These are phyloP conservation scores for Micromonas pusilla DNA, from an alignment of 139 green algal species.

Conservation along the genomic window DNA sequence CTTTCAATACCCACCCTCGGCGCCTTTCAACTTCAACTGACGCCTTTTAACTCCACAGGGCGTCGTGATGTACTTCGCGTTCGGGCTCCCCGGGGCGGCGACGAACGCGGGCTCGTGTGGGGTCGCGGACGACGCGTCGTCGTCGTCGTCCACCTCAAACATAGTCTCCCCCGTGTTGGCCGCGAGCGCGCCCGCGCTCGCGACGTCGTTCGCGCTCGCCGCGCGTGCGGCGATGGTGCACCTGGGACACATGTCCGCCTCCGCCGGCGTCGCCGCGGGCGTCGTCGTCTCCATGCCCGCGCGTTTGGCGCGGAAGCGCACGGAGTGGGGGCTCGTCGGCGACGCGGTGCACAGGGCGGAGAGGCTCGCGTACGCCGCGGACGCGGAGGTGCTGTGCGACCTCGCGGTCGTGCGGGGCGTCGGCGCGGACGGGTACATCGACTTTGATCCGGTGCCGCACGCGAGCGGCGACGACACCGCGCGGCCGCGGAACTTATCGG, in stretches of 20 bases:
- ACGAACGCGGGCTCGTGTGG: neutral
- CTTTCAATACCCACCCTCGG: too few species aligned
- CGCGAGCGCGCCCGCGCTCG: neutral
- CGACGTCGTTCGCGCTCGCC: neutral
- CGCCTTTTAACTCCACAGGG: neutral
- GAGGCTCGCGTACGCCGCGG: neutral
- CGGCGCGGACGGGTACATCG: neutral
- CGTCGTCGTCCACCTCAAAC: too few species aligned
- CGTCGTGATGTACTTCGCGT: neutral
- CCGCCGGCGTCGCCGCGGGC: neutral
- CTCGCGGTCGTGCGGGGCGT: neutral
- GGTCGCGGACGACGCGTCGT: neutral
- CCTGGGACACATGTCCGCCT: neutral
- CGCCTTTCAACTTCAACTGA: too few species aligned
- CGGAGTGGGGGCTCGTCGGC: neutral
- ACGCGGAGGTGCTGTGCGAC: neutral
- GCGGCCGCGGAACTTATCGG: neutral
- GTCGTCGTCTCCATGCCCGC: neutral
- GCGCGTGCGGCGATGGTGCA: neutral
- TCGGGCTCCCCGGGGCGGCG: neutral
- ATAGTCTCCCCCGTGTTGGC: too few species aligned
- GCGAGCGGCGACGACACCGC: neutral
- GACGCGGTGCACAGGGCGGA: neutral
- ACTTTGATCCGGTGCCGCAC: neutral
- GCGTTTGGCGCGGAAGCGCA: neutral